Evolutionary conservation across 1,139 yeast genomes (phyloP), one percentile per base, ranked within the genome.

Genomic region (Geotrichum histeridarum): DNA sequence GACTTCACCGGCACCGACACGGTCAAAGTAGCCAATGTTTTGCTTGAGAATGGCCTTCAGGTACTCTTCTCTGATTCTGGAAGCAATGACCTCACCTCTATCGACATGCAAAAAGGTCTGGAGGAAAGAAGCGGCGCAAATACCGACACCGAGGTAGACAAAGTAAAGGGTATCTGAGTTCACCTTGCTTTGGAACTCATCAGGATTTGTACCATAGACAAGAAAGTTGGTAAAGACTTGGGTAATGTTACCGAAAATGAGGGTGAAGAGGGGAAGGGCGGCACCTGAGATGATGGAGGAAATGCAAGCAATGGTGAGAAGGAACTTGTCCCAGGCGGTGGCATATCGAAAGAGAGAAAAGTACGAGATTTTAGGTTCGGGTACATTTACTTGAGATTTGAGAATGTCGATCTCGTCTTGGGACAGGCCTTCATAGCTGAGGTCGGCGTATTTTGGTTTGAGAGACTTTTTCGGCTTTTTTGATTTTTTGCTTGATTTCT

Each of bases 1-100:
- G 41, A 74, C 71, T 56, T 73, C 75, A 27, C 78, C 78, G 14
- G 77, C 71, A 31, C 78, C 78, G 14, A 75, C 63, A 46, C 67
- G 65, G 61, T 74, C 78, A 58, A 74, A 75, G 58, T 71, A 75
- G n/a, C 73, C 78, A 50, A 75, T 67, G 52, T 74, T 75, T 59
- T 74, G 78, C 42, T 74, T 64, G 51, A 74, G 59, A 12, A 74
- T 63, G 2, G 77, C 71, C 54, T 61, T 58, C 33, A 74, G 63
- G 55, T 74, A 74, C 50, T 64, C 63, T 51, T 69, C 67, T 49
- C 78, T 70, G 60, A 74, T 73, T 30, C 77, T 64, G 9, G 73
- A 71, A 1, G 78, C 66, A 42, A 73, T 58, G 12, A 71, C 67
- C 59, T 74, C 78, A 39, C 78, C 77, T 12, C 73, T 66, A 51